Conservation (phyloP, 345 rosid species). For the Aegle marmelos region DNA sequence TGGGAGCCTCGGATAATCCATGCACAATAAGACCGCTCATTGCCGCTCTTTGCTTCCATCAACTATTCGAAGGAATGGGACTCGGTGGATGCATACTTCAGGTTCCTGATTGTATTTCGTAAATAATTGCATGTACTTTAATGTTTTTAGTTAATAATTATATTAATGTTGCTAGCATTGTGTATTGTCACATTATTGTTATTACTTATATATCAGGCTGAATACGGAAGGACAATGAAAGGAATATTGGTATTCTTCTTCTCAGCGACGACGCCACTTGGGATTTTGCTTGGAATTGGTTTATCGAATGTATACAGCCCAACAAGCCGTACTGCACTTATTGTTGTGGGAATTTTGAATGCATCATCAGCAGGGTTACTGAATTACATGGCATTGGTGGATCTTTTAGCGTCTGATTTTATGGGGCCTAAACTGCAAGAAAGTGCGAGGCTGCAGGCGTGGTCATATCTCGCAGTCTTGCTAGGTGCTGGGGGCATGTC, state of each 20-base stretch:
- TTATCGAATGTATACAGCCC: conserved; percentile 30
- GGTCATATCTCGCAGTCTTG: conserved; percentile 32
- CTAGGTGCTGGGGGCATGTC: conserved; percentile 39
- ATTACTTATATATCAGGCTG: conserved; percentile 25
- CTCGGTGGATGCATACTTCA: conserved; percentile 28
- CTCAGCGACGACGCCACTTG: conserved; percentile 47
- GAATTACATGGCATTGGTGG: conserved; percentile 44
- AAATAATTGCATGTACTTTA: neutral
- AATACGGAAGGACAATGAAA: conserved; percentile 23
- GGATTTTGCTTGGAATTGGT: conserved; percentile 38
- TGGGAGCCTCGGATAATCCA: conserved; percentile 28
- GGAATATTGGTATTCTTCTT: conserved; percentile 35
- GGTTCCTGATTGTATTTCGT: conserved; percentile 3
- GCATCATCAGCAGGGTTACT: conserved; percentile 37
- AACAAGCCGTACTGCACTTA: conserved; percentile 34
- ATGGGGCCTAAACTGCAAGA: conserved; percentile 41
- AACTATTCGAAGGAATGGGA: conserved; percentile 31
- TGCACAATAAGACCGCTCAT: conserved; percentile 24
- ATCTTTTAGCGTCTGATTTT: conserved; percentile 45
- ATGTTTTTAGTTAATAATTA: neutral
- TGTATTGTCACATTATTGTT: too few species aligned
- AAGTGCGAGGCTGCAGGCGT: conserved; percentile 27
- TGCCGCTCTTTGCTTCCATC: conserved; percentile 29
- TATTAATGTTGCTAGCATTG: neutral
- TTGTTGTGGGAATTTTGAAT: conserved; percentile 38